Evolutionary conservation across 2,329 filamentous ascomycete species (phyloP), one percentile per base, ranked within the genome.

Genomic region (Hymenoscyphus fraxineus): DNA sequence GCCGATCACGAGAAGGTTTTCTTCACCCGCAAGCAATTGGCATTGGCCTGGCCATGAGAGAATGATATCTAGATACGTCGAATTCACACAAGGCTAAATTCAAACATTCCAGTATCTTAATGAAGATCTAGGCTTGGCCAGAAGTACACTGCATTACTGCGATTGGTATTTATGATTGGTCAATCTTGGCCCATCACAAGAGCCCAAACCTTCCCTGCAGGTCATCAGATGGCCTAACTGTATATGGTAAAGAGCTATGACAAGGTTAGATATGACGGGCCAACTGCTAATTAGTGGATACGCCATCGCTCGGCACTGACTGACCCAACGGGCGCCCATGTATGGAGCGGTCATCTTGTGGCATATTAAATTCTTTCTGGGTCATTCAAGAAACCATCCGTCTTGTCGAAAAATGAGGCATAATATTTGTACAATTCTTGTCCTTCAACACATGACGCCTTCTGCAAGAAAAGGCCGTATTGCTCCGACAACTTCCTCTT

Each of bases 111-210:
- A 32, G 19, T 3, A 38, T 15, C 5, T 22, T 27, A 10, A n/a
- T 16, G 38, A 22, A 39, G 27, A 31, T 12, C 19, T 13, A 10
- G 40, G 13, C n/a, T 47, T 60, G n/a, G 40, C 40, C 12, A 27
- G 6, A 57, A 32, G 27, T 31, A 16, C 27, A 44, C 12, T 12
- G 35, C 58, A 47, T 27, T n/a, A 10, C 31, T 16, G 12, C 31
- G 32, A 60, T 60, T 60, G 40, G 31, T 6, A n/a, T 12, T 22
- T 35, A 35, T 60, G 39, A 60, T 60, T 60, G 31, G 58, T 41
- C 40, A 47, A 44, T 60, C 38, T 44, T 39, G 58, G 54, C 15
- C 32, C 27, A 31, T 57, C 7, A 22, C 10, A 22, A 35, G 22
- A 12, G 5, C 32, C 54, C 27, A 35, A 32, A 15, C 16, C 32